Percentiles rank a stretch among this genome's conserved stretches.
These are phyloP conservation scores for Fusarium sulawesiense DNA, from an alignment of 2,329 filamentous ascomycete species.

Conservation along the genomic window DNA sequence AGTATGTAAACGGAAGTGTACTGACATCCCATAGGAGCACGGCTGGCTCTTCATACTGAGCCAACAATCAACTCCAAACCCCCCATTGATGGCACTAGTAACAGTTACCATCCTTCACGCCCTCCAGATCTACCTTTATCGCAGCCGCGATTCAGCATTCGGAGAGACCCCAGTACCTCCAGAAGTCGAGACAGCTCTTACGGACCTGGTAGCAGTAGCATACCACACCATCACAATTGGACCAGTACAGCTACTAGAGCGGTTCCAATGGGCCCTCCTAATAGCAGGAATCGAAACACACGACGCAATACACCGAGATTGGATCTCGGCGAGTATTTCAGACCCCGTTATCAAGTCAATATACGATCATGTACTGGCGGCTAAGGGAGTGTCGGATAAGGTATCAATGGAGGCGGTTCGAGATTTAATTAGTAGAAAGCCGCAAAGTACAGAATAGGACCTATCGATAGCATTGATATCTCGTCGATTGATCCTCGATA, in stretches of 20 bases:
- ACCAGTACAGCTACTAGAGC: constrained; percentile 10
- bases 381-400: constrained; percentile 14
- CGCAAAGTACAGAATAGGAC: no score
- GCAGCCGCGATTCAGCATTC: background rate
- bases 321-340: constrained; percentile 37
- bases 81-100: constrained; percentile 10
- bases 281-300: constrained; percentile 36
- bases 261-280: constrained; percentile 20
- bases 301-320: constrained; percentile 33
- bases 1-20: no score
- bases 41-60: background rate
- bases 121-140: background rate
- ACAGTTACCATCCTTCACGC: constrained; percentile 4
- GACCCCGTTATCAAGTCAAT: constrained; percentile 36
- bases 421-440: background rate
- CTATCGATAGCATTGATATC: background rate
- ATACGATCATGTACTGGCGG: constrained; percentile 5
- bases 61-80: background rate
- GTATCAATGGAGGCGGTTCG: constrained; percentile 8
- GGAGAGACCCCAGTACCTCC: background rate
- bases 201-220: constrained; percentile 2
- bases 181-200: background rate
- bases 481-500: background rate
- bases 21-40: background rate
- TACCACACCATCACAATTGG: constrained; percentile 5